These are phyloP conservation scores for Diaporthe citriasiana DNA, from an alignment of 2,329 filamentous ascomycete genomes.

Conservation along the genomic window DNA sequence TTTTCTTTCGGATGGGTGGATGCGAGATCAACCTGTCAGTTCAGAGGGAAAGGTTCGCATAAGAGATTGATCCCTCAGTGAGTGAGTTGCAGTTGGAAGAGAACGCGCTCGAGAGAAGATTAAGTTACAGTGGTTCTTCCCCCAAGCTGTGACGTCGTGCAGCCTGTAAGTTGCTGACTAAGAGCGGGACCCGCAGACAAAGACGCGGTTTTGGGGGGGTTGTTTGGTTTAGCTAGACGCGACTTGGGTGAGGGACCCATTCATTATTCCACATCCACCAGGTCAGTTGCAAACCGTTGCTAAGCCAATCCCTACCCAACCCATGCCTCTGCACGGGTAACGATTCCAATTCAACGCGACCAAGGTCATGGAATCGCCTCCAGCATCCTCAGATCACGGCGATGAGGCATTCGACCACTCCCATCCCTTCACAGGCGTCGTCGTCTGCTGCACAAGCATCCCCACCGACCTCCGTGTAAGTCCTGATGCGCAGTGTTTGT, in stretches of 20 bases:
- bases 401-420: conserved; percentile 65
- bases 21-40: background rate
- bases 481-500: conserved; percentile 43
- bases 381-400: conserved; percentile 44
- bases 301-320: conserved; percentile 1
- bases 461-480: conserved; percentile 82
- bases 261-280: background rate
- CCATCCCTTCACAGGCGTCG: conserved; percentile 76
- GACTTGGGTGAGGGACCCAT: conserved; percentile 25
- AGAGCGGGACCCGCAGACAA: conserved; percentile 1
- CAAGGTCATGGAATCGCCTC: conserved; percentile 46
- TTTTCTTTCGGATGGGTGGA: too few species aligned
- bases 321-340: conserved; percentile 25
- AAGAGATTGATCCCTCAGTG: too few species aligned
- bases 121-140: background rate
- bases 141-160: conserved; percentile 10
- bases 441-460: conserved; percentile 91
- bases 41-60: background rate
- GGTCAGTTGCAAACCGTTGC: background rate
- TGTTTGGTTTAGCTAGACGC: conserved; percentile 31
- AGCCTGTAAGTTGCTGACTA: conserved; percentile 12
- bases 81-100: background rate
- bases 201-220: conserved; percentile 24
- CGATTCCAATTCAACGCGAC: conserved; percentile 8
- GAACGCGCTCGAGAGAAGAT: background rate